Percentiles rank a stretch among this genome's conserved stretches.
Conservation (phyloP, 2,329 filamentous ascomycete genomes). For the Fusarium anguioides region DNA sequence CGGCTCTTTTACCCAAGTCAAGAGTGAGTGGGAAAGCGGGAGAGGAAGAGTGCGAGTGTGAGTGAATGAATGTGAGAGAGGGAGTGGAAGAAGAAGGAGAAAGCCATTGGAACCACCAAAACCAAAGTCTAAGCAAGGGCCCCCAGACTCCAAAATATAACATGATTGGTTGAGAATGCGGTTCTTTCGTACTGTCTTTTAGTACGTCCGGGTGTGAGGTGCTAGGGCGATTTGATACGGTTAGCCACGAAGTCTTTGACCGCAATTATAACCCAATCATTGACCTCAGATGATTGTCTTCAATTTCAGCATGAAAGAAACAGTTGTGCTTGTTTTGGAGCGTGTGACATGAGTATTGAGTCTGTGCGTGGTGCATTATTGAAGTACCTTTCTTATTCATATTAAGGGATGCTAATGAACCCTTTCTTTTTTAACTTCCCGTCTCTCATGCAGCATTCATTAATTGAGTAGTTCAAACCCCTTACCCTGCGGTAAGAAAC, state of each 20-base stretch:
- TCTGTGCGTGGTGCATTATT: constrained; percentile 2
- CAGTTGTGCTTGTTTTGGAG: background rate
- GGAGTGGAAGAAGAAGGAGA: constrained; percentile 1
- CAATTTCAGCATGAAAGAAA: constrained; percentile 17
- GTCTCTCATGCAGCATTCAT: background rate
- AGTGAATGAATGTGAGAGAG: background rate
- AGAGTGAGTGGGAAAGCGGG: constrained; percentile 30
- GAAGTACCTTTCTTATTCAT: background rate
- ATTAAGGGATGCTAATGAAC: background rate
- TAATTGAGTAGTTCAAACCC: background rate
- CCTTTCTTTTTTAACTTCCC: background rate
- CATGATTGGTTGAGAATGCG: constrained; percentile 40
- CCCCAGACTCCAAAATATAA: constrained; percentile 5
- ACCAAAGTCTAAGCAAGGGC: constrained; percentile 14
- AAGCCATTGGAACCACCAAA: constrained; percentile 8
- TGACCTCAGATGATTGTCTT: background rate
- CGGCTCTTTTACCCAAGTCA: constrained; percentile 35
- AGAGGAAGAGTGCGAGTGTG: background rate
- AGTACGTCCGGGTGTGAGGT: constrained; percentile 8
- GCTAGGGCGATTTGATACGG: constrained; percentile 25
- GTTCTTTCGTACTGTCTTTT: constrained; percentile 36
- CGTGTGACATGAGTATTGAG: constrained; percentile 13
- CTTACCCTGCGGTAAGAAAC: constrained; percentile 28
- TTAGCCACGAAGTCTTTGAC: constrained; percentile 9
- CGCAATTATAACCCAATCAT: constrained; percentile 24